Conservation (phyloP, 305 asterid species). For the Fraxinus sp. region DNA sequence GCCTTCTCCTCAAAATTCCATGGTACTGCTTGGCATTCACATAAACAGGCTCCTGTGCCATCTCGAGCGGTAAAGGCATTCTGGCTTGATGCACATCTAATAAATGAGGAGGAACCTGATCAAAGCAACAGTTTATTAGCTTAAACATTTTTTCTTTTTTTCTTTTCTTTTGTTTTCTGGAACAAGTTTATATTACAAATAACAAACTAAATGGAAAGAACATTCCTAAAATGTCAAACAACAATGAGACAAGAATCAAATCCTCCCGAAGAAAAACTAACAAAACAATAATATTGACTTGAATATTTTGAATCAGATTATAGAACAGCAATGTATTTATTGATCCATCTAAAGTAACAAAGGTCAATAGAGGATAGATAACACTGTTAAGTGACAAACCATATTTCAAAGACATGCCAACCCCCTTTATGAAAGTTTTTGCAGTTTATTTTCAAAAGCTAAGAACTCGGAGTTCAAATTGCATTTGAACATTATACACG, state of each 20-base stretch:
- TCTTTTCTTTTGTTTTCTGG: neutral
- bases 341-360: neutral
- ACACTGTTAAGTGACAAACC: neutral
- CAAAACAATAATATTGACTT: neutral
- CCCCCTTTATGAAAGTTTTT: neutral
- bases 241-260: neutral
- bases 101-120: conserved; percentile 53
- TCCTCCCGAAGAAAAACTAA: neutral
- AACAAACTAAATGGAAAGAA: neutral
- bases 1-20: conserved; percentile 70
- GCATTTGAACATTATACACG: neutral
- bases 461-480: neutral
- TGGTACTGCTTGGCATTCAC: conserved; percentile 80
- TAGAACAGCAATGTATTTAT: neutral
- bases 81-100: conserved; percentile 52
- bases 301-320: neutral
- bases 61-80: conserved; percentile 72
- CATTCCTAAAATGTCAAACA: neutral
- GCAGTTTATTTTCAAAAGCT: neutral
- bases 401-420: neutral
- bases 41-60: conserved; percentile 72
- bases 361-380: neutral
- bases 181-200: neutral
- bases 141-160: neutral
- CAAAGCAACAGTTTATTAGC: neutral